Evolutionary conservation across 257 asterid species (phyloP), one percentile per base, ranked within the genome.

Genomic region (Solanum arcanum): DNA sequence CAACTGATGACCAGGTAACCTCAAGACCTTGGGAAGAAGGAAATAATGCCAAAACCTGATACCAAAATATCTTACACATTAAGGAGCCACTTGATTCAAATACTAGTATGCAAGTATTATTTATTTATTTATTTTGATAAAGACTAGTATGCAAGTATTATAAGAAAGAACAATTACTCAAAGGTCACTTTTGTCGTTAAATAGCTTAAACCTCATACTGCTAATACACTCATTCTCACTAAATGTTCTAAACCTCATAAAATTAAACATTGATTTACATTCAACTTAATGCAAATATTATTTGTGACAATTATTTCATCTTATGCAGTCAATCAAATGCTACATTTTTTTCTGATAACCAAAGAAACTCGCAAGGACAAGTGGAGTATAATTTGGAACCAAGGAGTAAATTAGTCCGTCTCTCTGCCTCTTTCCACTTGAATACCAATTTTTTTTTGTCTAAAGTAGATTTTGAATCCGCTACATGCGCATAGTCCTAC

Each of bases 11-110:
- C 99, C 99, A 96, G 20, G 97, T 94, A 37, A 97, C 93, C 77
- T 95, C 96, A 82, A 97, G 92, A 87, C 98, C 99, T 93, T 92
- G 99, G 81, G 99, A 93, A 86, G 99, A 97, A 35, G 99, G 99
- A 89, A 97, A 97, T 84, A 97, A 92, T 44, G 89, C 91, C 93
- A 97, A 87, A 88, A 96, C 99, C 99, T 97, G 93, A 88, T 72
- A 39, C 88, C 76, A 73, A 82, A 86, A 33, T 12, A 44, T 35
- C 12, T 42, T 25, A 78, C 35, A 46, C 66, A 46, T 46, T 25
- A 78, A 78, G 84, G 66, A 46, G 25, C 42, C 84, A 9, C 59
- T 78, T 14, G 83, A 42, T 77, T 14, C 84, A 77, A 21, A 44
- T 15, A 16, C 39, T 44, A 77, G 84, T 77, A 44, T 25, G 62